Evolutionary conservation across 225 moss, liverwort and hornwort genomes (phyloP).

Genomic region (Straminergon stramineum): DNA sequence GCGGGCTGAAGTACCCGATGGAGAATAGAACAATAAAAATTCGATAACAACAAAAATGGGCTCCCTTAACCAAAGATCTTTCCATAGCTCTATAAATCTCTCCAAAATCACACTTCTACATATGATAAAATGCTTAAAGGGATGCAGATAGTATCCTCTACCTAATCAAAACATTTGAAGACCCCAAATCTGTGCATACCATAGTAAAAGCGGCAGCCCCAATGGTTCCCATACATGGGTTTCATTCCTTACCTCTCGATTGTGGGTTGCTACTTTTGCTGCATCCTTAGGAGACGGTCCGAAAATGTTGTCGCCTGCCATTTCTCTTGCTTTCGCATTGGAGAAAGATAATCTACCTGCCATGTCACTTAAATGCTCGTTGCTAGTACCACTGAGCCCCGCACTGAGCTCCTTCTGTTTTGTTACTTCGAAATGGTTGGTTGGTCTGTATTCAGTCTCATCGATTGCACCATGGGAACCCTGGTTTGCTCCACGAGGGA

Average conservation of each 20-base stretch:
- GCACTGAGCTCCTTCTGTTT: constrained; percentile 58
- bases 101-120: neutral
- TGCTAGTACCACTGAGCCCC: constrained; percentile 44
- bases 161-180: neutral
- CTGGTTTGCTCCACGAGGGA: constrained; percentile 57
- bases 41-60: neutral
- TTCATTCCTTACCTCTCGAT: constrained; percentile 62
- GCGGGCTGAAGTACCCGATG: constrained; percentile 50
- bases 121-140: neutral
- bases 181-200: neutral
- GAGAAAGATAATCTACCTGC: constrained; percentile 59
- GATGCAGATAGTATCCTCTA: neutral
- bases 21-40: neutral
- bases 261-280: constrained; percentile 36
- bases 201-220: neutral
- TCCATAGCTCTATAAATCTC: neutral
- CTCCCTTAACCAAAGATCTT: neutral
- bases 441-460: constrained; percentile 21
- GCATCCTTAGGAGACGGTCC: constrained; percentile 60
- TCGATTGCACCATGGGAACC: constrained; percentile 54
- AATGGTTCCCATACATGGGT: neutral
- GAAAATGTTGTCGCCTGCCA: constrained; percentile 93
- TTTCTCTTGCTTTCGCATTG: constrained; percentile 74
- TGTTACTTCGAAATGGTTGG: constrained; percentile 50
- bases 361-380: constrained; percentile 55